phyloP scores from a whole-genome alignment of 257 asterid genomes.

The Capsicum pubescens region DNA sequence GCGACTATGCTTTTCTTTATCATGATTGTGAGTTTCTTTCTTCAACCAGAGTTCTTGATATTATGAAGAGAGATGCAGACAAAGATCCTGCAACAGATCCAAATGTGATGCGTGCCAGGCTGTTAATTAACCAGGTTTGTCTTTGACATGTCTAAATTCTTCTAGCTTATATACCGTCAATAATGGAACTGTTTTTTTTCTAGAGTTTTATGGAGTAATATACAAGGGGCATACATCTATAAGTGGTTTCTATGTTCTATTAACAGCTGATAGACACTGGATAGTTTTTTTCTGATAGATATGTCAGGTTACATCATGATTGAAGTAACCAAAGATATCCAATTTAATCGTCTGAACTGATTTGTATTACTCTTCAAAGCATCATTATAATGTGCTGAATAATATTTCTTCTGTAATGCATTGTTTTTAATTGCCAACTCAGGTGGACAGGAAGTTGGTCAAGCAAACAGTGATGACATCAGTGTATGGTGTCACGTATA shows the following conservation, averaged over 20 bases:
- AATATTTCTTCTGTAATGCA: not conserved
- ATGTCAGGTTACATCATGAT: not conserved
- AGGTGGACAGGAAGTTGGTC: slow-evolving; percentile 98
- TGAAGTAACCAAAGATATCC: not conserved
- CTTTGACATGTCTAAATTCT: slow-evolving; percentile 7
- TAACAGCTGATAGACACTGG: too few species aligned
- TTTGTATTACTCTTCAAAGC: not conserved
- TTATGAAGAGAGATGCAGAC: slow-evolving; percentile 82
- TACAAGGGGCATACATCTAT: not conserved
- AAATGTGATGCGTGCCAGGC: slow-evolving; percentile 67
- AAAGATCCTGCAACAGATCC: slow-evolving; percentile 76
- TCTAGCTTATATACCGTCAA: not conserved
- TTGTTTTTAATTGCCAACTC: slow-evolving; percentile 32
- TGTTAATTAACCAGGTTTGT: slow-evolving; percentile 76
- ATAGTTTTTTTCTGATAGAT: not conserved
- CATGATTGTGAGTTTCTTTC: not conserved
- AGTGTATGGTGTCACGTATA: slow-evolving; percentile 94
- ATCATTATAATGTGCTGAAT: not conserved
- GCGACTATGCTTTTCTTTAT: not conserved
- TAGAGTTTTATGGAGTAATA: slow-evolving; percentile 1
- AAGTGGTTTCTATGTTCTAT: not conserved
- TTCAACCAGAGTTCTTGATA: slow-evolving; percentile 79
- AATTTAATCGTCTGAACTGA: not conserved
- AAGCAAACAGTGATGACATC: slow-evolving; percentile 99
- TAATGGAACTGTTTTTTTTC: not conserved